phyloP scores from a whole-genome alignment of 257 asterid species.

The Solanum gandarillasii region DNA sequence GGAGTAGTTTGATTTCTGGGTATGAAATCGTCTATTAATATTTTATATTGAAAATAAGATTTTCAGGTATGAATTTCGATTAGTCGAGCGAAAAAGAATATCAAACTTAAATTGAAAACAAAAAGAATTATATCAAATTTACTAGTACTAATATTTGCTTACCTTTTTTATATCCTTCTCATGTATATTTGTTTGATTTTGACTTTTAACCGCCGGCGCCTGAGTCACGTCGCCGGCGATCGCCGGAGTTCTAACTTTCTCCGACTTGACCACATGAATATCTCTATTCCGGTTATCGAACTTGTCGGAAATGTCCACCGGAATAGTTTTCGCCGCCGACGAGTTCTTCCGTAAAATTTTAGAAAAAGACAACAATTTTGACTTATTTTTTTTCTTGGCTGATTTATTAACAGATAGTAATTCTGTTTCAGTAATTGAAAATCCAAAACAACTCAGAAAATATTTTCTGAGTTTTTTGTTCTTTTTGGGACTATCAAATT shows the following conservation, averaged over 20 bases:
- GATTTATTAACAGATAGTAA: neutral
- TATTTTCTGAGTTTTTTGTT: neutral
- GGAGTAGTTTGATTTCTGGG: neutral
- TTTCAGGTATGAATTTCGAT: no score
- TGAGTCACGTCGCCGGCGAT: neutral
- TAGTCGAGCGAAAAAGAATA: no score
- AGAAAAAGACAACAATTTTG: neutral
- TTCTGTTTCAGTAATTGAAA: neutral
- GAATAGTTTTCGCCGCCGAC: neutral
- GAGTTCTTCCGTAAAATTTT: neutral
- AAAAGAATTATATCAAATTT: no score
- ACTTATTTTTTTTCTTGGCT: neutral
- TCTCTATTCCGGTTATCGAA: neutral
- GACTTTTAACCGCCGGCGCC: neutral
- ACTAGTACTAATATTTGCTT: neutral
- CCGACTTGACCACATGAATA: neutral
- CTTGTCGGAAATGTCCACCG: neutral
- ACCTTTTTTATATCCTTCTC: neutral
- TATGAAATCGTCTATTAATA: no score
- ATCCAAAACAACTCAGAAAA: constrained; percentile 8
- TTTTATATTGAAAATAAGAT: no score
- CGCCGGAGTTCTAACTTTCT: neutral
- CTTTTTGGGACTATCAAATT: neutral
- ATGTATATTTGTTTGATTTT: neutral
- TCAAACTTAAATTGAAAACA: no score